These are phyloP conservation scores for Penicillium egyptiacum DNA, from an alignment of 495 filamentous ascomycete genomes.

Conservation along the genomic window DNA sequence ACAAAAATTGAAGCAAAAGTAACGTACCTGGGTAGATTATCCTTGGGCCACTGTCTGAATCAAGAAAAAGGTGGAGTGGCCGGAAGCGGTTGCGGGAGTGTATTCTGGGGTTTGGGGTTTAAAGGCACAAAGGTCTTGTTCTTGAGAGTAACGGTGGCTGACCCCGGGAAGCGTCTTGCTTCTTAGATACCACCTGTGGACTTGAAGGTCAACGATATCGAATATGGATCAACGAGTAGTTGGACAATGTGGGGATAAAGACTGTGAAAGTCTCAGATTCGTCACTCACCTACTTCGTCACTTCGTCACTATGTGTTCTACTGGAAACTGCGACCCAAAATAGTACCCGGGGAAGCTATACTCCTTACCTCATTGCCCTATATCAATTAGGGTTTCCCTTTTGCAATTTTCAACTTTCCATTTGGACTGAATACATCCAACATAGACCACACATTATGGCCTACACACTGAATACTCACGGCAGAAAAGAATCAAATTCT, in stretches of 20 bases:
- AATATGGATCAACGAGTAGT: constrained; percentile 1
- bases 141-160: constrained; percentile 8
- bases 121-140: constrained; percentile 22
- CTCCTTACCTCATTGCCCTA: not conserved
- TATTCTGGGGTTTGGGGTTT: constrained; percentile 22
- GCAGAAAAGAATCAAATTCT: not conserved
- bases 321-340: constrained; percentile 1
- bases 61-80: constrained; percentile 12
- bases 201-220: constrained; percentile 4
- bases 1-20: not conserved
- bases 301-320: constrained; percentile 3
- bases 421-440: not conserved
- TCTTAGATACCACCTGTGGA: not conserved
- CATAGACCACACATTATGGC: not conserved
- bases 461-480: not conserved
- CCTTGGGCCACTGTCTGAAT: constrained; percentile 5
- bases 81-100: constrained; percentile 23
- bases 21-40: constrained; percentile 23
- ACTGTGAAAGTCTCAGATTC: not conserved
- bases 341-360: not conserved
- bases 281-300: not conserved
- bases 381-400: not conserved
- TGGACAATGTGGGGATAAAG: not conserved
- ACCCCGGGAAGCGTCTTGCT: constrained; percentile 6
- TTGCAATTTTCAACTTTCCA: not conserved